Conservation (phyloP, 495 filamentous ascomycete genomes). For the Penicillium steckii region DNA sequence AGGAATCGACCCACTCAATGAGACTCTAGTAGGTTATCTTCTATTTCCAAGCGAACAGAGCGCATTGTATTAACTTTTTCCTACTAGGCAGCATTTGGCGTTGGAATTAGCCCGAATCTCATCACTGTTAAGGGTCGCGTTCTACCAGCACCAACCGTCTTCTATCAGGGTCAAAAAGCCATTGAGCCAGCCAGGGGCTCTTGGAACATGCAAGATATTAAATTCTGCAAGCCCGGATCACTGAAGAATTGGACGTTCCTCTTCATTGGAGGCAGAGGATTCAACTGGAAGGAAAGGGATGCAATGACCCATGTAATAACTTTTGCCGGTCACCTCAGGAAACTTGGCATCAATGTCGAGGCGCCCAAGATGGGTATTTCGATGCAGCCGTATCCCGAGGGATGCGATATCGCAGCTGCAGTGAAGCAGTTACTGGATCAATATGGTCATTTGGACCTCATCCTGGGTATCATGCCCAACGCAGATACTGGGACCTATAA, state of each 20-base stretch:
- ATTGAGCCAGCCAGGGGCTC: conserved; percentile 32
- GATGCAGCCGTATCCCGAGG: not conserved
- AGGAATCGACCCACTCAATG: conserved; percentile 35
- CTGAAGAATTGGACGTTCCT: conserved; percentile 43
- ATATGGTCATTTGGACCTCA: conserved; percentile 39
- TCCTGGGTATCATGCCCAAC: conserved; percentile 63
- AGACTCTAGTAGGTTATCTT: conserved; percentile 28
- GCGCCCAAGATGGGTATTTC: conserved; percentile 13
- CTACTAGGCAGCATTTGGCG: conserved; percentile 50
- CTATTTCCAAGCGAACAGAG: not conserved
- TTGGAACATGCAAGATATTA: conserved; percentile 56
- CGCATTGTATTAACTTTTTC: not conserved
- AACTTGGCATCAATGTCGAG: conserved; percentile 29
- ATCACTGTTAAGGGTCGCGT: conserved; percentile 66
- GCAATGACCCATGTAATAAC: not conserved
- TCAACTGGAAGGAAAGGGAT: not conserved
- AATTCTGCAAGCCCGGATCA: conserved; percentile 36
- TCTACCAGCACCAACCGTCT: conserved; percentile 52
- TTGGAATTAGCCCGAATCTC: conserved; percentile 52
- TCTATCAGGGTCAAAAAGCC: conserved; percentile 41
- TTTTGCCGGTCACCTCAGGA: conserved; percentile 23
- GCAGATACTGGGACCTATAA: conserved; percentile 58
- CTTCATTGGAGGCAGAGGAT: conserved; percentile 9
- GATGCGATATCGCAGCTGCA: conserved; percentile 21
- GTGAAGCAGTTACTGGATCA: conserved; percentile 31